phyloP scores from a whole-genome alignment of 805 yeast species.

The Wickerhamiella lipophila region DNA sequence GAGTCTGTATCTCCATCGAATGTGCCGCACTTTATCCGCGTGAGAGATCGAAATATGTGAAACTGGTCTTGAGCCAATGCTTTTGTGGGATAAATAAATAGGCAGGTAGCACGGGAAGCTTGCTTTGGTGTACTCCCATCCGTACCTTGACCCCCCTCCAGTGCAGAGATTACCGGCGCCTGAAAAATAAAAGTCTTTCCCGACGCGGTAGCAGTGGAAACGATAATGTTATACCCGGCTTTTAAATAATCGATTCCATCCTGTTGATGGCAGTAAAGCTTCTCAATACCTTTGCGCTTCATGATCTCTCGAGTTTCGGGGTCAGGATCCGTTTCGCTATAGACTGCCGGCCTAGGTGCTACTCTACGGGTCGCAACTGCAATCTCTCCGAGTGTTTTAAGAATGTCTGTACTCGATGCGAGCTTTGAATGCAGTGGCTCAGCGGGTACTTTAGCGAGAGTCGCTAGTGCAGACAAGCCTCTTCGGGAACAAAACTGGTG shows the following conservation, averaged over 20 bases:
- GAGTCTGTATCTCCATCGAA: slow-evolving; percentile 88
- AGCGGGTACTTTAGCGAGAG: not conserved
- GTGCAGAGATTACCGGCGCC: slow-evolving; percentile 51
- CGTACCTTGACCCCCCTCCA: no score
- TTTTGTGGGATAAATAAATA: slow-evolving; percentile 91
- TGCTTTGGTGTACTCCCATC: no score
- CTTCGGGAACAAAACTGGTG: slow-evolving; percentile 9
- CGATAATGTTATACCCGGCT: slow-evolving; percentile 54
- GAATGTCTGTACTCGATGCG: not conserved
- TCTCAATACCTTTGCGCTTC: slow-evolving; percentile 35
- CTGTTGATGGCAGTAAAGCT: slow-evolving; percentile 71
- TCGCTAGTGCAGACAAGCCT: slow-evolving; percentile 4
- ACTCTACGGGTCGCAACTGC: slow-evolving; percentile 52
- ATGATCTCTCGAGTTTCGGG: slow-evolving; percentile 33
- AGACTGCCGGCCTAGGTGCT: slow-evolving; percentile 16
- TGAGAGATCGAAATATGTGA: slow-evolving; percentile 55
- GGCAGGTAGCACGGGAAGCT: slow-evolving; percentile 45
- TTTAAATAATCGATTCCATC: slow-evolving; percentile 49
- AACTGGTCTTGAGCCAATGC: slow-evolving; percentile 96
- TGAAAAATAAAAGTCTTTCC: slow-evolving; percentile 93
- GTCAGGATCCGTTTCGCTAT: slow-evolving; percentile 19
- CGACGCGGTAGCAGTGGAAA: slow-evolving; percentile 91
- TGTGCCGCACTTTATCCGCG: slow-evolving; percentile 51
- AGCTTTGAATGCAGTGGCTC: not conserved
- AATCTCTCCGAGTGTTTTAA: slow-evolving; percentile 30